phyloP scores from a whole-genome alignment of 495 filamentous ascomycete genomes.

The Aspergillus baeticus region DNA sequence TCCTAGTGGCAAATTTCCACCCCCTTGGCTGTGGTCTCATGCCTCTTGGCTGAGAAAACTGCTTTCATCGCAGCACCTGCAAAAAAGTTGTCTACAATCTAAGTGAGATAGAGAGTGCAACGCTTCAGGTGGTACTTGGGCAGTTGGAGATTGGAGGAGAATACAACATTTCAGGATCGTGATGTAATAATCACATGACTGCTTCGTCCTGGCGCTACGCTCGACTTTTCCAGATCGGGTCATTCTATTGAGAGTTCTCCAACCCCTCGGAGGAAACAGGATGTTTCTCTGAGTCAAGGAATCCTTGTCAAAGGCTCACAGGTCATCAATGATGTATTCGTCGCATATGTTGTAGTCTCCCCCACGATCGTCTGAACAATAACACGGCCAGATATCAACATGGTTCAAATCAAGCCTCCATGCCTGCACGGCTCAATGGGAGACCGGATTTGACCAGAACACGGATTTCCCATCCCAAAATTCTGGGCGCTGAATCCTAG shows the following conservation, averaged over 20 bases:
- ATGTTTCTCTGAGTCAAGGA: no score
- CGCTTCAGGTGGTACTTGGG: no score
- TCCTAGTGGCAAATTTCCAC: not conserved
- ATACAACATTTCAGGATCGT: no score
- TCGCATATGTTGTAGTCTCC: not conserved
- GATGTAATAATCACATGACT: no score
- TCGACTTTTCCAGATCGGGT: no score
- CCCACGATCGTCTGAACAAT: not conserved
- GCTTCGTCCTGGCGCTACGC: no score
- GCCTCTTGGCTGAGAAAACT: not conserved
- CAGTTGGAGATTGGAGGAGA: no score
- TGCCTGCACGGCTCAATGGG: not conserved
- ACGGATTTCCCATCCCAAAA: not conserved
- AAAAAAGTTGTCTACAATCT: not conserved
- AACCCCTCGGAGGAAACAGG: not conserved
- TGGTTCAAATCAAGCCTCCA: not conserved
- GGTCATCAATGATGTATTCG: not conserved
- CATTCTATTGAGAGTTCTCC: not conserved
- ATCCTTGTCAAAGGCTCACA: not conserved
- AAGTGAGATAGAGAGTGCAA: no score
- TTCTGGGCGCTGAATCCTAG: not conserved
- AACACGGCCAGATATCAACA: not conserved
- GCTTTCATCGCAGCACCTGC: not conserved
- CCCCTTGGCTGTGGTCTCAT: not conserved
- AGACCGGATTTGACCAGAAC: not conserved